Evolutionary conservation across 2,329 filamentous ascomycete genomes (phyloP), one percentile per base, ranked within the genome.

Genomic region (Fusarium sp.): DNA sequence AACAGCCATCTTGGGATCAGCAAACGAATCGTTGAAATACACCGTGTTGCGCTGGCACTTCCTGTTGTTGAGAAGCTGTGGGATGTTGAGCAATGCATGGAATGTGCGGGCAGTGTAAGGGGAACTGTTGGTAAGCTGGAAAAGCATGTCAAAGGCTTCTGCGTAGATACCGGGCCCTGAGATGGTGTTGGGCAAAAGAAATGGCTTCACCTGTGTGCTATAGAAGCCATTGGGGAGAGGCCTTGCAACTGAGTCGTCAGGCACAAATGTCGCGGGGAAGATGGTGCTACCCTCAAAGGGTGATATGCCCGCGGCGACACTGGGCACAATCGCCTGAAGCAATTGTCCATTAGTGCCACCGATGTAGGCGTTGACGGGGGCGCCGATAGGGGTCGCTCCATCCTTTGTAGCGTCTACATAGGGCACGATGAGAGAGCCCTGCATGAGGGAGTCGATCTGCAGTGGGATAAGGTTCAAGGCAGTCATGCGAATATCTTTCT

Each of bases 401-500:
- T 61, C 58, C 5, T 53, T 44, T 2, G 54, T 59, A 4, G 31
- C 58, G n/a, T 59, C 54, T 6, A 59, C 54, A 3, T 22, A 61
- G 3, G 54, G 58, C 0, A 61, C 38, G 2, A 61, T 59, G 1
- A 59, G 39, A 15, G 48, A 53, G 2, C 12, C 58, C 28, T 54
- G 48, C 39, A 48, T 60, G 7, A 59, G 54, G 3, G 57, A 53
- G 2, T 15, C 28, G 9, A 60, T 60, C 6, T 60, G 48, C 0
- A 60, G 19, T 6, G 57, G 48, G 0, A 59, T 2, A 2, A 60
- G 15, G 6, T 59, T 54, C 10, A 59, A 6, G 6, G 57, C 48
- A 12, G 57, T 60, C 57, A 60, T 60, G 2, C 57, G 43, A 3
- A 60, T 60, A 6, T 60, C 57, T 4, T 60, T 60, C 1, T 43